A percentile compares a stretch with the other conserved stretches of the same genome.
Conservation (phyloP, 345 rosid genomes). For the Eucalyptus curtisii region DNA sequence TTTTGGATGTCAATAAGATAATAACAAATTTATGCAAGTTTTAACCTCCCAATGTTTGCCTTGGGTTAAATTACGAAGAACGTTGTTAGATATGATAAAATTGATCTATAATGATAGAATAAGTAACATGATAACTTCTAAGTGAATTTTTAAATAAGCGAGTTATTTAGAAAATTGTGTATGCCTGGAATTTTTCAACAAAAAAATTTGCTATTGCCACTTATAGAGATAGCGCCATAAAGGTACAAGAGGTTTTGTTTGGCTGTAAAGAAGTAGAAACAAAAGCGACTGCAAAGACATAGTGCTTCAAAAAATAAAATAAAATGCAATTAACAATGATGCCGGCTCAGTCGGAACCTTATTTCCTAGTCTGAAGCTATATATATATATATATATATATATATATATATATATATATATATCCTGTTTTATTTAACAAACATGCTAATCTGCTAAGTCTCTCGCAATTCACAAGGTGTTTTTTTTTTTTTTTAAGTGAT, state of each 20-base stretch:
- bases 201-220: background rate
- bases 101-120: background rate
- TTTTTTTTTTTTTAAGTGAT: background rate
- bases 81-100: background rate
- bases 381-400: no score
- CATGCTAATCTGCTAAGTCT: background rate
- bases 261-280: background rate
- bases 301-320: background rate
- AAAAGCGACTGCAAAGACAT: background rate
- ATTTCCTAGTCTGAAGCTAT: background rate
- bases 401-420: no score
- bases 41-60: background rate
- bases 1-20: background rate
- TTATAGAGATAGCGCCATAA: background rate
- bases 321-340: background rate
- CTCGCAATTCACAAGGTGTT: background rate
- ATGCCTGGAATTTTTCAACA: background rate
- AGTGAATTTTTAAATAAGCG: background rate
- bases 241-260: background rate
- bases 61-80: accelerated
- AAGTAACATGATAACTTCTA: background rate
- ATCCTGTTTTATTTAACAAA: background rate
- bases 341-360: background rate
- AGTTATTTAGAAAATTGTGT: background rate
- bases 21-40: background rate